These are phyloP conservation scores for Aspergillaceae sp. DNA, from an alignment of 2,329 filamentous ascomycete genomes.

Conservation along the genomic window DNA sequence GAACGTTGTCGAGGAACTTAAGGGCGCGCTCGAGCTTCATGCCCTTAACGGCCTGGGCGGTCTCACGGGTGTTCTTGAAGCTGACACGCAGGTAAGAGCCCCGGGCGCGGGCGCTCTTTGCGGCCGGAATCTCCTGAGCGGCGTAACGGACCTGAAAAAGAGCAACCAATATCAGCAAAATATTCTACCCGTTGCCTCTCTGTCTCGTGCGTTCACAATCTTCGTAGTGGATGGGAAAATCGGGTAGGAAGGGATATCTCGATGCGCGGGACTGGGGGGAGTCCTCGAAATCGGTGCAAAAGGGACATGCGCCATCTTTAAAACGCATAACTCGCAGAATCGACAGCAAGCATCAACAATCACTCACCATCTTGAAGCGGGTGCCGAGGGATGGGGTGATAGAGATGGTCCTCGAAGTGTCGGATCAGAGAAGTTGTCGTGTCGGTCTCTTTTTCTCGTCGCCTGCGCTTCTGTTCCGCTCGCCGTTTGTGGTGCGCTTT, in stretches of 20 bases:
- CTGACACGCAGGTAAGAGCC: slow-evolving; percentile 98
- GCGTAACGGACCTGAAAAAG: slow-evolving; percentile 80
- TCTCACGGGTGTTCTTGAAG: slow-evolving; percentile 99
- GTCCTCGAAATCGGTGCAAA: neutral
- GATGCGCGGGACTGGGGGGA: neutral
- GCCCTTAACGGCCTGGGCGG: slow-evolving; percentile 97
- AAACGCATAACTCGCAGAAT: slow-evolving; percentile 2
- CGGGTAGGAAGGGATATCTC: too few relatives aligned
- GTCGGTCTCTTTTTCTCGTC: slow-evolving; percentile 20
- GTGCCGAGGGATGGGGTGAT: slow-evolving; percentile 26
- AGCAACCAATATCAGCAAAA: slow-evolving; percentile 22
- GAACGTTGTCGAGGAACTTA: slow-evolving; percentile 96
- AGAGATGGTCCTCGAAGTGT: slow-evolving; percentile 34
- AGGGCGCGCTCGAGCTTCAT: slow-evolving; percentile 95
- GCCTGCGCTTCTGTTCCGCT: slow-evolving; percentile 18
- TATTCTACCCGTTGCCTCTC: too few relatives aligned
- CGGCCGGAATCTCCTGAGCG: slow-evolving; percentile 73
- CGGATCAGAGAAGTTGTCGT: slow-evolving; percentile 30
- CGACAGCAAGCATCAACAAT: neutral
- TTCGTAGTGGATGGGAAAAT: too few relatives aligned
- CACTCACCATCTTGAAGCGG: slow-evolving; percentile 41
- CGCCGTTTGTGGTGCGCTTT: slow-evolving; percentile 29
- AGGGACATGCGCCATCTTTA: neutral
- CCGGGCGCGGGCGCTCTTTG: slow-evolving; percentile 94
- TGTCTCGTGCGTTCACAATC: too few relatives aligned